Evolutionary conservation across 2,329 filamentous ascomycete species (phyloP).

Genomic region (Fusarium subglutinans): DNA sequence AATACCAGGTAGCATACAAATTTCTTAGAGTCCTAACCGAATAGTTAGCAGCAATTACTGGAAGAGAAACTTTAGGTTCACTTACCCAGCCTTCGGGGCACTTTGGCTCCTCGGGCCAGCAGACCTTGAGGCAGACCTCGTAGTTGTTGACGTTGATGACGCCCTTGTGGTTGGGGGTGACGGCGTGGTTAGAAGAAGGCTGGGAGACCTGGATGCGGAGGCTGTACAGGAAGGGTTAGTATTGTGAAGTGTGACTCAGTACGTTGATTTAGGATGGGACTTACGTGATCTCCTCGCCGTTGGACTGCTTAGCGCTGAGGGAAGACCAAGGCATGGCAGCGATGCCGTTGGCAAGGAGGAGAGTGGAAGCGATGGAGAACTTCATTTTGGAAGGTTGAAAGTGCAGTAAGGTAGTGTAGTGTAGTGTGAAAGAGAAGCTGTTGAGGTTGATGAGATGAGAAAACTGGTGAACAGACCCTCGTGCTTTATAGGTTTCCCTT

Average conservation of each 20-base stretch:
- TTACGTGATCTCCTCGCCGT: conserved; percentile 31
- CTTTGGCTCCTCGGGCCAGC: not conserved
- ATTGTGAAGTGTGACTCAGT: fast-evolving
- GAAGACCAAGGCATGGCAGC: conserved; percentile 28
- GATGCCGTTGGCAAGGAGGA: conserved; percentile 18
- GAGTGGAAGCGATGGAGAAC: conserved; percentile 1
- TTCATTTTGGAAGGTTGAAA: not conserved
- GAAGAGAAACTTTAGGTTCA: no score
- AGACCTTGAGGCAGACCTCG: not conserved
- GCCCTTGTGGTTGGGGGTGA: not conserved
- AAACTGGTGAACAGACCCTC: fast-evolving
- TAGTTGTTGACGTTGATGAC: not conserved
- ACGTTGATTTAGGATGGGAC: not conserved
- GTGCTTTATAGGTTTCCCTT: not conserved
- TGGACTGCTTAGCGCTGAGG: not conserved
- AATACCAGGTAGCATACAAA: not conserved
- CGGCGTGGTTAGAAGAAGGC: not conserved
- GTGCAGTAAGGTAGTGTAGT: not conserved
- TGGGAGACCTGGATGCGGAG: conserved; percentile 28
- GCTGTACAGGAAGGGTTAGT: fast-evolving
- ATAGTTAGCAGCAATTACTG: no score
- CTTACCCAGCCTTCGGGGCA: conserved; percentile 27
- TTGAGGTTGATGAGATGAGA: no score
- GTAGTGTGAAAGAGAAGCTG: not conserved
- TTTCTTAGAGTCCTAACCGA: not conserved